Base-by-base conservation (phyloP, 441 rosid species). In the Gossypium aridum region DNA sequence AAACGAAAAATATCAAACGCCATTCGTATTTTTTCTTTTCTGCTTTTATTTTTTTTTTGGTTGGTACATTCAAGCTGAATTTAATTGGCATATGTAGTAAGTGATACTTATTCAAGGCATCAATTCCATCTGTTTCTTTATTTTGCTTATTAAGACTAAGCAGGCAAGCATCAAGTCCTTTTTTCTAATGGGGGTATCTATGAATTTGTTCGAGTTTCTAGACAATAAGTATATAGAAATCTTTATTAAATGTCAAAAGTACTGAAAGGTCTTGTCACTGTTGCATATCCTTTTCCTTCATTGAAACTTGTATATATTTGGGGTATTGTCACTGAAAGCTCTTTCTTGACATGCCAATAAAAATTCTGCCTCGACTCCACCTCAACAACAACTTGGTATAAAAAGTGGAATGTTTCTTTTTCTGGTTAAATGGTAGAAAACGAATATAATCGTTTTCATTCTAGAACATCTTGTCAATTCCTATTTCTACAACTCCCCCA, bases 141-240 rank as follows among this genome's bases (percentile, higher is more conserved):
- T 72, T 72, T 81, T 65, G 31, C 31, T 59, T 12, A 13, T 26
- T 65, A 64, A 17, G n/a, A 73, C 59, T 68, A 77, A 79, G 66
- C 76, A 28, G 8, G 65, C 65, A 63, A 76, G 86, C 82, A 86
- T 83, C 84, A 74, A 69, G 25, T 76, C 19, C 77, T 77, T 79
- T 76, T 69, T n/a, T 49, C 16, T 7, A n/a, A n/a, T 37, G 39
- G 56, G 17, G 84, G 91, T 85, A 87, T 81, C 88, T 56, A 71
- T 77, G 86, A 83, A 88, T 84, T 78, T 80, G 78, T 86, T 83
- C 88, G 72, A 66, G 75, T 80, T 81, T 82, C 76, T 80, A 75
- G 85, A 80, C 75, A 74, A 74, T 7, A 2, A 13, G 86, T 81
- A 81, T 81, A 43, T 19, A 10, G 13, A 34, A 89, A 85, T 73